Evolutionary conservation across 2,329 filamentous ascomycete species (phyloP), one percentile per base, ranked within the genome.

Genomic region (Botryotinia calthae): DNA sequence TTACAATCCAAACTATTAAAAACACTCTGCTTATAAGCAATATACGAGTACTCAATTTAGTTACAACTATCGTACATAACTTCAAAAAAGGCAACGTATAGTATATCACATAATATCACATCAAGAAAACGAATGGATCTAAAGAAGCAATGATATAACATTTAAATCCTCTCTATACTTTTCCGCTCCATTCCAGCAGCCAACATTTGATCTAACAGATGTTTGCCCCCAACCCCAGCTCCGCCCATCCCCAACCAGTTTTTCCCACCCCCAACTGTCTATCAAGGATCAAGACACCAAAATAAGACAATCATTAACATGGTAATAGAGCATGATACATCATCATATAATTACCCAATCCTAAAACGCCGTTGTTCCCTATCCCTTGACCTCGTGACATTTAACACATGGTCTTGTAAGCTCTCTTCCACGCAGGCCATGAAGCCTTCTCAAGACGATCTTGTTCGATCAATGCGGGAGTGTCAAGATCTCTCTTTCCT

Each of bases 351-450:
- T 44, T 34, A 42, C 58, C 9, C 37, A 42, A 16, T 31, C 51
- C 67, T 12, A 34, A 61, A 61, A 69, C 48, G 54, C 48, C 67
- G 5, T n/a, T 37, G n/a, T 69, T 31, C 37, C 37, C 16, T 18
- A 22, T 59, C 42, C 67, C n/a, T 20, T 58, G 25, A 31, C 37
- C 34, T 16, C 56, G n/a, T n/a, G 25, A 25, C 16, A 34, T 31
- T 40, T 70, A 72, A 44, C 71, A 72, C n/a, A 72, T 4, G 7
- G 56, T 62, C 71, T 62, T 72, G 20, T 70, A 72, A 40, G 69
- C n/a, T 37, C 74, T 76, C 75, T 80, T 80, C 77, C 78, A 80
- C 31, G 46, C 70, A 16, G 79, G 78, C 74, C 75, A 64, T 10
- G 63, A 66, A 16, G 63, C 70, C 62, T 56, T 73, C 73, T 77